phyloP scores from a whole-genome alignment of 2,329 filamentous ascomycete genomes.

The Dothideomycetes sp. region DNA sequence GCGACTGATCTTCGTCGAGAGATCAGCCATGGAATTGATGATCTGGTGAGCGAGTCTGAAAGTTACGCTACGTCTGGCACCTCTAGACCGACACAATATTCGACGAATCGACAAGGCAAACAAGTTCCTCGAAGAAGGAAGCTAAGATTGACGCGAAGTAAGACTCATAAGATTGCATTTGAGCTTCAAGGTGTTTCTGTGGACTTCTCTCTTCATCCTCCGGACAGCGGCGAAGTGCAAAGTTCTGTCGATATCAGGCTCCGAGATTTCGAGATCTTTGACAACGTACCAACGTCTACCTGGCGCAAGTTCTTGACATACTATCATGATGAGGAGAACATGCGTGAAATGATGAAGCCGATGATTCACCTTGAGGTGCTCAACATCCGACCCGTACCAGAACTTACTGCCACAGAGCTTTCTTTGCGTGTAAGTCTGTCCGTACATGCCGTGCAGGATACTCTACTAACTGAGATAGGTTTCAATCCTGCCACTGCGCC shows the following conservation, averaged over 20 bases:
- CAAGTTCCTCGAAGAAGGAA: constrained; percentile 25
- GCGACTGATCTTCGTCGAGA: constrained; percentile 68
- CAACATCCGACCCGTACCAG: constrained; percentile 74
- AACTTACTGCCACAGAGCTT: constrained; percentile 79
- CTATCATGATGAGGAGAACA: constrained; percentile 70
- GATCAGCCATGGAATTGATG: constrained; percentile 82
- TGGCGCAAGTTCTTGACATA: constrained; percentile 99
- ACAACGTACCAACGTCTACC: constrained; percentile 87
- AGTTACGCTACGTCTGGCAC: constrained; percentile 63
- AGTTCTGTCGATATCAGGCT: constrained; percentile 80
- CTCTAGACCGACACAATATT: constrained; percentile 47
- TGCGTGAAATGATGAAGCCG: constrained; percentile 67
- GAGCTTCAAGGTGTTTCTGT: constrained; percentile 76
- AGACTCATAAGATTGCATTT: constrained; percentile 88
- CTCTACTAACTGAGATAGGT: constrained; percentile 29
- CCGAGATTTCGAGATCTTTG: constrained; percentile 77
- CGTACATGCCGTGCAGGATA: constrained; percentile 9
- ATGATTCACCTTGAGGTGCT: constrained; percentile 87
- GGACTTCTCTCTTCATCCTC: constrained; percentile 72
- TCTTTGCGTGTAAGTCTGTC: constrained; percentile 54
- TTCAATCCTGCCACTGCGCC: constrained; percentile 68
- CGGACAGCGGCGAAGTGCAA: constrained; percentile 66
- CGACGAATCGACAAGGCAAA: constrained; percentile 17
- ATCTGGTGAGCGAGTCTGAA: constrained; percentile 77
- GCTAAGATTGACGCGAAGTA: constrained; percentile 72